Evolutionary conservation across 2,329 filamentous ascomycete genomes (phyloP), one percentile per base, ranked within the genome.

Genomic region (Ophiostoma australiae): DNA sequence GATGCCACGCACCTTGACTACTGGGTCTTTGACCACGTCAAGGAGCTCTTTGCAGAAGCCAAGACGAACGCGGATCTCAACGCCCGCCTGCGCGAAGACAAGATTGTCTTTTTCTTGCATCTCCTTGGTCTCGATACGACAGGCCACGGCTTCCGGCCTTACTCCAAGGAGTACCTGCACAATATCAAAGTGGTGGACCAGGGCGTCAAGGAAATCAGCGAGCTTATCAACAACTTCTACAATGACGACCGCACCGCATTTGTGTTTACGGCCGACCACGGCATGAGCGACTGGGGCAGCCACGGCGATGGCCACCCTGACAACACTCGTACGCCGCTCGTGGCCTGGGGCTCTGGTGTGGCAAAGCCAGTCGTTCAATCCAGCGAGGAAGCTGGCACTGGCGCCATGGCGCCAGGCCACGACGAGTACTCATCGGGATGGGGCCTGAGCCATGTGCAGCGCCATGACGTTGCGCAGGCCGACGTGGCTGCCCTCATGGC

Each of bases 211-310:
- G 91, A 97, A 80, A 90, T 97, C 68, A 90, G 91, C 0, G 85
- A 91, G 74, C 78, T 97, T 70, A 89, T 97, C 68, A 88, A 97
- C 48, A 86, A 90, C 15, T 99, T 98, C 78, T 99, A 97, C 76
- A 85, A 82, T 5, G 90, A 93, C 75, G 90, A 87, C 70, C 90
- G 95, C 79, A 98, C 95, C 0, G 93, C 96, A 0, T 99, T 94
- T 78, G 88, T 99, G 20, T 99, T 99, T 78, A 99, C 96, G 1
- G 95, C 95, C 8, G 95, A 99, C 77, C 95, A 99, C 79, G 95
- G 95, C 23, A 99, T 99, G 95, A 98, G 93, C 77, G 95, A 99
- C 80, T 97, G 91, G 90, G 95, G 96, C n/a, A 98, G 94, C 76
- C 96, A 99, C 79, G 96, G 96, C 52, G 95, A 99, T 79, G 95